Evolutionary conservation across 2,329 filamentous ascomycete genomes (phyloP).

Genomic region (Coniochaeta pulveracea): DNA sequence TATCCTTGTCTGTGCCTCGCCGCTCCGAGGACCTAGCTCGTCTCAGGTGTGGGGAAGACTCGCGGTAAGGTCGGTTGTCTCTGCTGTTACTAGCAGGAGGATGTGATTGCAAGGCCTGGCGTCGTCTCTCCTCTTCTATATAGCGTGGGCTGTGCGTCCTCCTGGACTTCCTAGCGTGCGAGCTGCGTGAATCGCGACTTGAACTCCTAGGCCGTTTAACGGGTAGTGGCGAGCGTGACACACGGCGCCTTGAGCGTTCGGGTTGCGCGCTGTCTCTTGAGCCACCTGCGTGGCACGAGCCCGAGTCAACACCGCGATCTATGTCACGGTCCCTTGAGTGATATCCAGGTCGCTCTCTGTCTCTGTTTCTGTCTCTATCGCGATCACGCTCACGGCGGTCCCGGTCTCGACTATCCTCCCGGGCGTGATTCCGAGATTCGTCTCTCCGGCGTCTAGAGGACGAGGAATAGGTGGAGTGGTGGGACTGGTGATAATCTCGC

Average conservation of each 20-base stretch:
- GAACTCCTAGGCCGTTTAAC: constrained; percentile 18
- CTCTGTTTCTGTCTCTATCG: constrained; percentile 16
- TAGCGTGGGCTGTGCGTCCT: constrained; percentile 10
- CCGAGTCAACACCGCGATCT: not conserved
- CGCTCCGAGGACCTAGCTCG: constrained; percentile 13
- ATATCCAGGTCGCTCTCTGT: constrained; percentile 22
- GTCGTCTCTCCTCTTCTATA: too few relatives aligned
- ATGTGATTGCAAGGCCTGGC: too few relatives aligned
- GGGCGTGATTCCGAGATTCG: constrained; percentile 6
- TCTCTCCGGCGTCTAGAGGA: constrained; percentile 12
- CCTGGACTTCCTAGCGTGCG: constrained; percentile 13
- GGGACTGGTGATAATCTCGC: constrained; percentile 15
- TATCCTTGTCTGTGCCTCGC: too few relatives aligned
- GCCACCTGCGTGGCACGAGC: constrained; percentile 4
- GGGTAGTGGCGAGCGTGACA: constrained; percentile 14
- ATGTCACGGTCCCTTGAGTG: constrained; percentile 10
- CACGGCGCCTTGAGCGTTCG: constrained; percentile 8
- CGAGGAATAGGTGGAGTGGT: too few relatives aligned
- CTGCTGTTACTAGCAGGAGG: too few relatives aligned
- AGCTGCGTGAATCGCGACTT: constrained; percentile 9
- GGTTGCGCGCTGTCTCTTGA: constrained; percentile 9
- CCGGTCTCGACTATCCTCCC: too few relatives aligned
- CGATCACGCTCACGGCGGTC: too few relatives aligned
- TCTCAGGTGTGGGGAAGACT: constrained; percentile 7
- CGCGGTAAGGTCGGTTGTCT: constrained; percentile 8